Base-by-base conservation (phyloP, 2,329 filamentous ascomycete species). In the Ophiostoma angusticollis region DNA sequence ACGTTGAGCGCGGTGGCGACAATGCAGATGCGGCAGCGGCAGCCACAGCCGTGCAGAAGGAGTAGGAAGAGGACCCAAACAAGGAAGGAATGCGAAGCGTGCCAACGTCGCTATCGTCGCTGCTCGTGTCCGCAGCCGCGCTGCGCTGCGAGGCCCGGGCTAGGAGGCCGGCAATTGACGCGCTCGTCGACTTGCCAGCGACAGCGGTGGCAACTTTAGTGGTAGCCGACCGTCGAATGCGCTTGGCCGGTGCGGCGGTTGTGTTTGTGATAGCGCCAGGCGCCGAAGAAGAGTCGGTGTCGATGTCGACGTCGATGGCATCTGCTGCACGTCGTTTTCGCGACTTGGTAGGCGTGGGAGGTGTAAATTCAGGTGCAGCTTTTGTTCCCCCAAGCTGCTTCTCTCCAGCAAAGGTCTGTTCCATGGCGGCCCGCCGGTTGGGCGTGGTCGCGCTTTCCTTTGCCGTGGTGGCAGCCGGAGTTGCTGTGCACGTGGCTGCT, bases 361-460 rank as follows among this genome's bases (percentile, higher is more conserved):
- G 14, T 19, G 41, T n/a, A 14, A 21, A 2, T 13, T 18, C 17
- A 27, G 11, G 9, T 61, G 55, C 50, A 62, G 68, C 45, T 57
- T 53, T 48, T 66, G 63, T 46, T 63, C 61, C 47, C n/a, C n/a
- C n/a, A n/a, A n/a, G 9, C 28, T 35, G 13, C 18, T 30, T n/a
- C 30, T 43, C 35, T 9, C 65, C 63, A 24, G 57, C 47, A n/a
- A 50, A 47, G 23, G 48, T 44, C 35, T 54, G 51, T 34, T 53
- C 37, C 29, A 31, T 21, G 6, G 37, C 34, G 6, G 18, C 41
- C 19, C 35, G 25, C 14, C 37, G 37, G 13, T 31, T 12, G 14
- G 23, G 9, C 27, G 37, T 6, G 18, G 28, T 28, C 25, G 25
- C 4, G 24, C 24, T 27, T 27, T 27, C 9, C 17, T 23, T 52